Conservation (phyloP, 2,329 filamentous ascomycete genomes). For the Xylaria sp. region DNA sequence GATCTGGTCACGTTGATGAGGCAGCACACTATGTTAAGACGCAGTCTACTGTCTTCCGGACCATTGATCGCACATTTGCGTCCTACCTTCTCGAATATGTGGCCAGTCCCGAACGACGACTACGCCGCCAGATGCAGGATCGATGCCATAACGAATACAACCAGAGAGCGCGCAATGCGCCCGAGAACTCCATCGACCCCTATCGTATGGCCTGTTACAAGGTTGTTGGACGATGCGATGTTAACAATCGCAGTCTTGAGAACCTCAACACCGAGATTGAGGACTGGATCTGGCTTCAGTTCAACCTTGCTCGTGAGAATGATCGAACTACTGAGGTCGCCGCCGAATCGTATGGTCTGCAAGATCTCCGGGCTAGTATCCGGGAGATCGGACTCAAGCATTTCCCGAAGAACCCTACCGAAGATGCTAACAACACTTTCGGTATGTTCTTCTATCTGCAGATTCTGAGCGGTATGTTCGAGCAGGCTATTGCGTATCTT, state of each 20-base stretch:
- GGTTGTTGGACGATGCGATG: conserved; percentile 76
- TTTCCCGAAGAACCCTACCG: conserved; percentile 75
- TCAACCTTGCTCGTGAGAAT: conserved; percentile 62
- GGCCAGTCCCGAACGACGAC: conserved; percentile 66
- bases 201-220: conserved; percentile 98
- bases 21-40: conserved; percentile 80
- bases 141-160: conserved; percentile 88
- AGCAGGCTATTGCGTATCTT: conserved; percentile 85
- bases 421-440: conserved; percentile 68
- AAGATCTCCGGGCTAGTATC: conserved; percentile 71
- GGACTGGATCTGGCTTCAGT: conserved; percentile 69
- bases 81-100: conserved; percentile 84
- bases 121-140: conserved; percentile 74
- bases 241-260: conserved; percentile 59
- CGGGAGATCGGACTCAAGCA: conserved; percentile 85
- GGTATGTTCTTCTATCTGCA: conserved; percentile 93
- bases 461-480: conserved; percentile 85
- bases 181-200: conserved; percentile 83
- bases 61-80: conserved; percentile 84
- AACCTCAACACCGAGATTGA: conserved; percentile 60
- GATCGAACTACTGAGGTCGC: conserved; percentile 60
- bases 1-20: conserved; percentile 77
- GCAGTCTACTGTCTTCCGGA: conserved; percentile 75
- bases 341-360: conserved; percentile 59
- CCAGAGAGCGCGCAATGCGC: conserved; percentile 75